Percentiles rank a stretch among this genome's conserved stretches.
Evolutionary conservation across 176 grass and related monocot species (phyloP).

Genomic region (Puccinellia tenuiflora): DNA sequence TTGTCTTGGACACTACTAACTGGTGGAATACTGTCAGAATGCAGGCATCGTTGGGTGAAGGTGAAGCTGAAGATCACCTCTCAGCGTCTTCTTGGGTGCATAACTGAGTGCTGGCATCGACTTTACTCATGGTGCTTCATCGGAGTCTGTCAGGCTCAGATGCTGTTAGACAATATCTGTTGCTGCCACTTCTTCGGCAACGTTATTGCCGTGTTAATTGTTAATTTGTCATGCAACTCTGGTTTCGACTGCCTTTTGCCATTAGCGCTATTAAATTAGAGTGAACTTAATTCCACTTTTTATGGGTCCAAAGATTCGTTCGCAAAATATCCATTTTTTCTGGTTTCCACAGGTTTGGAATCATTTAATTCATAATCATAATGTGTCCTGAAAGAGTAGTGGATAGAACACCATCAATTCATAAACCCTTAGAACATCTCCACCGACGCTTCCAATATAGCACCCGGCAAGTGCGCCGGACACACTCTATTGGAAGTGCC

Average conservation of each 20-base stretch:
- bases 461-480: too few relatives aligned
- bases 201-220: not conserved
- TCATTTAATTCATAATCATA: too few relatives aligned
- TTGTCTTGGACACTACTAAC: not conserved
- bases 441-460: too few relatives aligned
- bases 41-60: not conserved
- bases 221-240: not conserved
- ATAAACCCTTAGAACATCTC: conserved; percentile 28
- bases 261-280: not conserved
- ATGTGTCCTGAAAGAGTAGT: too few relatives aligned
- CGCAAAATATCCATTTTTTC: too few relatives aligned
- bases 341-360: too few relatives aligned
- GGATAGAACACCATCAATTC: conserved; percentile 47
- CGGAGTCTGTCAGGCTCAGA: not conserved
- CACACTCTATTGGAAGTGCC: too few relatives aligned
- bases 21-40: not conserved
- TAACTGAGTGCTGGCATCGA: not conserved
- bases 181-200: not conserved
- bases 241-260: not conserved
- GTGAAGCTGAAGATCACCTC: not conserved
- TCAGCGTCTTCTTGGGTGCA: not conserved
- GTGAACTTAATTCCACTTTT: too few relatives aligned
- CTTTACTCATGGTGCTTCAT: not conserved
- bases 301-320: too few relatives aligned
- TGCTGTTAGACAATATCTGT: not conserved